phyloP scores from a whole-genome alignment of 2,329 filamentous ascomycete species.

The Drechslerella stenobrocha region DNA sequence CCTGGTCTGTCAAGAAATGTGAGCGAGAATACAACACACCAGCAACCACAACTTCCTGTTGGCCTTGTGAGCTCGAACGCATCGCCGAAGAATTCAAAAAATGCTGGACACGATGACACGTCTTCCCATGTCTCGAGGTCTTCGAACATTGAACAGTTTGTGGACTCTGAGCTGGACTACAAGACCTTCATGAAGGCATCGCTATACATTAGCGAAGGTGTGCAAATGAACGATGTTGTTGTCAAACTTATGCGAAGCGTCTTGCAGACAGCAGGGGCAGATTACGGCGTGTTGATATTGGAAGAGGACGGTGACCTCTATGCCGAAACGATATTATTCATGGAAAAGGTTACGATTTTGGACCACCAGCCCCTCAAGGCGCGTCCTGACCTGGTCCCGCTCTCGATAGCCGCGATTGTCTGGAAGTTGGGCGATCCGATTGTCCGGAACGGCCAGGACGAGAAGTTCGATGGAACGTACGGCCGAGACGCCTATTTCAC shows the following conservation, averaged over 20 bases:
- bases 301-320: conserved; percentile 52
- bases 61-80: conserved; percentile 15
- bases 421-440: conserved; percentile 79
- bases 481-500: conserved; percentile 52
- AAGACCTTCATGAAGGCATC: conserved; percentile 53
- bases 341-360: conserved; percentile 53
- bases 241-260: conserved; percentile 53
- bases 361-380: conserved; percentile 52
- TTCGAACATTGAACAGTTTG: conserved; percentile 51
- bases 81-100: conserved; percentile 31
- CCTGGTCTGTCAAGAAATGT: conserved; percentile 42
- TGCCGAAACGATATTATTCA: conserved; percentile 52
- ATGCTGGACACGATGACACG: conserved; percentile 49
- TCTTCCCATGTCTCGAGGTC: conserved; percentile 51
- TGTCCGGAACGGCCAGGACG: conserved; percentile 55
- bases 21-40: conserved; percentile 36
- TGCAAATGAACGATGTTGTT: conserved; percentile 53
- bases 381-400: conserved; percentile 62
- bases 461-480: conserved; percentile 53
- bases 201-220: conserved; percentile 53
- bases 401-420: conserved; percentile 90
- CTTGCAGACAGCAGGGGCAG: conserved; percentile 52
- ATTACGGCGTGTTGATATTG: conserved; percentile 53
- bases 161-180: conserved; percentile 53
- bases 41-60: conserved; percentile 22